Conservation (phyloP, 2,329 filamentous ascomycete genomes). For the Colletotrichum agaves region DNA sequence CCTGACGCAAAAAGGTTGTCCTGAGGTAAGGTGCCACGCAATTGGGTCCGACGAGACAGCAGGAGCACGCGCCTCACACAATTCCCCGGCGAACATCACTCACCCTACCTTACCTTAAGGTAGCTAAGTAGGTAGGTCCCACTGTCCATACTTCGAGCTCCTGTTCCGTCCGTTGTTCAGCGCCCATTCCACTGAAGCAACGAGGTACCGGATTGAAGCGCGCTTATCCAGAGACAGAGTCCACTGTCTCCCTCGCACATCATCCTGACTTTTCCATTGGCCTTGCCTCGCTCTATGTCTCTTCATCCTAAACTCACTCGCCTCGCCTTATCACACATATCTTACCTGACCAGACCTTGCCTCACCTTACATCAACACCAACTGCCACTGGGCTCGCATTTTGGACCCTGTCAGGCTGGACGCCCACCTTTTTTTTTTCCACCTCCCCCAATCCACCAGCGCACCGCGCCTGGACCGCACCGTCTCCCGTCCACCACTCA, state of each 20-base stretch:
- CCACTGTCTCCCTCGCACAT: constrained; percentile 17
- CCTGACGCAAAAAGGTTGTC: not conserved
- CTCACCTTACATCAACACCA: not conserved
- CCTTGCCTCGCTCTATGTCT: constrained; percentile 9
- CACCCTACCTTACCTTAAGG: too few species aligned
- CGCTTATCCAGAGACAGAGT: too few species aligned
- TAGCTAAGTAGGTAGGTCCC: not conserved
- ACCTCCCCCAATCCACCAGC: not conserved
- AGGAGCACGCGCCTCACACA: constrained; percentile 21
- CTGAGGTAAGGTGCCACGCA: not conserved
- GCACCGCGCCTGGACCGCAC: constrained; percentile 15
- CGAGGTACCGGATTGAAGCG: too few species aligned
- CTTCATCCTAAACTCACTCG: constrained; percentile 8
- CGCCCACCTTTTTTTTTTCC: constrained; percentile 6
- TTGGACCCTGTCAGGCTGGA: constrained; percentile 15
- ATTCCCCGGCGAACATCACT: not conserved
- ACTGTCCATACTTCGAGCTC: not conserved
- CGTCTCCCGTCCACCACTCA: constrained; percentile 28
- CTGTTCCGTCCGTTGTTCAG: not conserved
- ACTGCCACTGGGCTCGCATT: constrained; percentile 7
- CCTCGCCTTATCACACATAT: constrained; percentile 1
- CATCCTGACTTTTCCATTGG: constrained; percentile 8
- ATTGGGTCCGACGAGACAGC: not conserved
- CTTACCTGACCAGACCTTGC: not conserved
- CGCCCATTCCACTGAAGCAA: not conserved